Evolutionary conservation across 148 eudicot species (phyloP).

Genomic region (Polygonum aviculare): DNA sequence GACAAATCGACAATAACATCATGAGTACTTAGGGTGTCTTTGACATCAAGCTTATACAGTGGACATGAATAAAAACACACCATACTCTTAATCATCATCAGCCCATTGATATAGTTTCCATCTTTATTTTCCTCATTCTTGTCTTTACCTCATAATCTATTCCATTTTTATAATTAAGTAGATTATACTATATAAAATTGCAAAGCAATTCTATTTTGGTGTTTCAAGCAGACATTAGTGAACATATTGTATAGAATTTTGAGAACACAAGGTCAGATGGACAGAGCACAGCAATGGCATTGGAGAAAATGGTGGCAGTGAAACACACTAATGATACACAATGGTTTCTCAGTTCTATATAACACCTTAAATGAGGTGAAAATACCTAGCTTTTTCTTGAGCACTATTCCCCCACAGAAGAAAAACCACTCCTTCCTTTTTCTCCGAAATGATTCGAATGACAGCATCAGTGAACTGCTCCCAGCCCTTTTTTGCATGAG

Average conservation of each 20-base stretch:
- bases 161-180: neutral
- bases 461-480: constrained; percentile 96
- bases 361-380: neutral
- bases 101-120: too few species aligned
- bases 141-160: neutral
- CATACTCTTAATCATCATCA: neutral
- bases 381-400: constrained; percentile 74
- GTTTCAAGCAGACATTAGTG: too few species aligned
- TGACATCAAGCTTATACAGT: neutral
- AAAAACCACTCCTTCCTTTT: constrained; percentile 71
- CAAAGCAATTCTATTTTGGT: too few species aligned
- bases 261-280: neutral
- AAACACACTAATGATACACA: neutral
- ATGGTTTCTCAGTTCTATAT: neutral
- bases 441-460: constrained; percentile 63
- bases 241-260: too few species aligned
- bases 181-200: neutral
- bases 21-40: neutral
- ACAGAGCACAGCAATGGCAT: neutral
- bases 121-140: neutral
- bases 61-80: neutral
- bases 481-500: constrained; percentile 96
- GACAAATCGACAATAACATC: neutral
- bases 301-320: neutral
- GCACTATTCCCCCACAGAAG: constrained; percentile 98